Percentiles rank a stretch among this genome's conserved stretches.
Evolutionary conservation across 805 yeast species (phyloP).

Genomic region (Priceomyces fermenticarens): DNA sequence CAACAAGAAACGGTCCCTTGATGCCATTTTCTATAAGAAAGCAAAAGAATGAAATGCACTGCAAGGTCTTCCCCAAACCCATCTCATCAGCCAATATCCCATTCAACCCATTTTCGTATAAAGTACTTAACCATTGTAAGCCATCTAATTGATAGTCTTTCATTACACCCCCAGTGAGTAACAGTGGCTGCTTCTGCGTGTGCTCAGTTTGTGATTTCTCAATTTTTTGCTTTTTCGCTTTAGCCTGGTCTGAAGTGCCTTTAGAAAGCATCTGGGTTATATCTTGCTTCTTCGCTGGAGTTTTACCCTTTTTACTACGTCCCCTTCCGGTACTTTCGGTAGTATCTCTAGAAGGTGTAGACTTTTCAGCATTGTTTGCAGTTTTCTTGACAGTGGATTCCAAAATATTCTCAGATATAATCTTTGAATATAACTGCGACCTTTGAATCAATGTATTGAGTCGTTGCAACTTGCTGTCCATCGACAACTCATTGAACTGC

Average conservation of each 20-base stretch:
- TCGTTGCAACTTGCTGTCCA: slow-evolving; percentile 60
- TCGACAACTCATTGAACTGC: slow-evolving; percentile 44
- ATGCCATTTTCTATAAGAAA: slow-evolving; percentile 77
- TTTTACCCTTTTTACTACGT: slow-evolving; percentile 7
- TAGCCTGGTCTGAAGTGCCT: slow-evolving; percentile 15
- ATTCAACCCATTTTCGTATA: slow-evolving; percentile 90
- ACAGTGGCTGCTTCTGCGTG: slow-evolving; percentile 28
- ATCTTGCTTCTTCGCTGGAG: slow-evolving; percentile 11
- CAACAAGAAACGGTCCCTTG: slow-evolving; percentile 72
- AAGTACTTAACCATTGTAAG: slow-evolving; percentile 81
- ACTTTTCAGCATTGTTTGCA: slow-evolving; percentile 12
- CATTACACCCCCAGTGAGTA: slow-evolving; percentile 49
- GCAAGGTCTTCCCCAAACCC: slow-evolving; percentile 95
- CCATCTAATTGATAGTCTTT: slow-evolving; percentile 89
- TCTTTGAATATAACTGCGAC: slow-evolving; percentile 82
- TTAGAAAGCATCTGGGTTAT: slow-evolving; percentile 17
- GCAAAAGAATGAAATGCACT: slow-evolving; percentile 75
- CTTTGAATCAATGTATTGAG: slow-evolving; percentile 76
- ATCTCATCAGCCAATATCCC: slow-evolving; percentile 97
- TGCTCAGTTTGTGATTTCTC: slow-evolving; percentile 22
- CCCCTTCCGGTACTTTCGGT: slow-evolving; percentile 3
- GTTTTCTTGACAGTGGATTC: slow-evolving; percentile 39
- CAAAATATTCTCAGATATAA: slow-evolving; percentile 75
- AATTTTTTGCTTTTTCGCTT: slow-evolving; percentile 18
- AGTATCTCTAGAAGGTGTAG: slow-evolving; percentile 14